Conservation (phyloP, 176 grass and related monocot genomes). For the Ensete glaucum region DNA sequence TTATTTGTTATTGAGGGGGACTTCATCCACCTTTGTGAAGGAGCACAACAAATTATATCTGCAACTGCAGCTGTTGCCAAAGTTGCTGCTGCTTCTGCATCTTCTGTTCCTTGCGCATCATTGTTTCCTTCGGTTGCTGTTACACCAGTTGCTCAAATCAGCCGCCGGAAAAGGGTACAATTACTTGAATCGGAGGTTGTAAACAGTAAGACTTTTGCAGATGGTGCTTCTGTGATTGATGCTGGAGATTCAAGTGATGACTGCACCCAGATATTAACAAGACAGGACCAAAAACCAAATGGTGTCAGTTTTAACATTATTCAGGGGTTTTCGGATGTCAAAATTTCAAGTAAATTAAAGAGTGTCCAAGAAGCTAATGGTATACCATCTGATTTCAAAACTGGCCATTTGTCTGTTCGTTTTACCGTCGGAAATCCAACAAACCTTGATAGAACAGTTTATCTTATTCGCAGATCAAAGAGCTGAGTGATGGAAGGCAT, state of each 20-base stretch:
- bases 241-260: slow-evolving; percentile 31
- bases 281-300: slow-evolving; percentile 23
- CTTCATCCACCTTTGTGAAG: slow-evolving; percentile 85
- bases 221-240: slow-evolving; percentile 26
- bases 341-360: slow-evolving; percentile 51
- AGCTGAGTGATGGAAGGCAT: slow-evolving; percentile 28
- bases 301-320: slow-evolving; percentile 35
- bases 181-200: slow-evolving; percentile 35
- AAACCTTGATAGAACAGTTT: slow-evolving; percentile 32
- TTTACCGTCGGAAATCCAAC: slow-evolving; percentile 31
- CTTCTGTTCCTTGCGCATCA: slow-evolving; percentile 53
- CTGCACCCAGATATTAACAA: slow-evolving; percentile 19
- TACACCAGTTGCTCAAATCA: slow-evolving; percentile 82
- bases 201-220: slow-evolving; percentile 30
- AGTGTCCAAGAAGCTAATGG: slow-evolving; percentile 33
- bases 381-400: slow-evolving; percentile 31
- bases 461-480: slow-evolving; percentile 29
- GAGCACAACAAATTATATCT: slow-evolving; percentile 92
- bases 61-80: slow-evolving; percentile 91
- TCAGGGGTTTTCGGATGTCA: slow-evolving; percentile 42
- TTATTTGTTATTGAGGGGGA: slow-evolving; percentile 98
- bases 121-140: slow-evolving; percentile 81
- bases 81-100: slow-evolving; percentile 71
- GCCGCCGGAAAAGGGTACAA: slow-evolving; percentile 42
- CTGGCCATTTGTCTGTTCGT: slow-evolving; percentile 27